phyloP scores from a whole-genome alignment of 2,329 filamentous ascomycete genomes.

The Diaporthe citrichinensis region DNA sequence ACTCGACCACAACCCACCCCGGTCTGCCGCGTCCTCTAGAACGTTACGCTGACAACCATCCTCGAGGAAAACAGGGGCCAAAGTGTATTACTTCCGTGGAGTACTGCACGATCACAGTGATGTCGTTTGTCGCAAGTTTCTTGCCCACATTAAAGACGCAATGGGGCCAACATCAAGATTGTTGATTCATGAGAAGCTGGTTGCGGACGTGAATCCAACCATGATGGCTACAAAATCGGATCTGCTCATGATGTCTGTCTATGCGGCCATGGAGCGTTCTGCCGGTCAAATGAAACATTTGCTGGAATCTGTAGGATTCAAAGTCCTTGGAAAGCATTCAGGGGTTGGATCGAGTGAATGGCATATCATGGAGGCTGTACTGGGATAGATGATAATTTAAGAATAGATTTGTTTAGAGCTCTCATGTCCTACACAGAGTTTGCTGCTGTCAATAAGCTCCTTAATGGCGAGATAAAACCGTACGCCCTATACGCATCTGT shows the following conservation, averaged over 20 bases:
- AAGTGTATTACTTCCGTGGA: conserved; percentile 9
- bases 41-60: neutral
- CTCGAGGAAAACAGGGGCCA: neutral
- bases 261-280: conserved; percentile 20
- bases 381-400: neutral
- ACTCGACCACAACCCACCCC: neutral
- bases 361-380: conserved; percentile 18
- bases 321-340: neutral
- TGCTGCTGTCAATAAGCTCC: no score
- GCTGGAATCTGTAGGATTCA: conserved; percentile 9
- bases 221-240: conserved; percentile 12
- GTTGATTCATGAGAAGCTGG: conserved; percentile 12
- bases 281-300: conserved; percentile 2
- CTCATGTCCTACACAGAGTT: no score
- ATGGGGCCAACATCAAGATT: conserved; percentile 6
- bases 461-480: no score
- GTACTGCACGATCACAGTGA: conserved; percentile 22
- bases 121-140: conserved; percentile 9
- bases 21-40: no score
- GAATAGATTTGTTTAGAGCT: neutral
- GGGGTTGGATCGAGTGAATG: conserved; percentile 5
- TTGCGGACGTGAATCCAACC: conserved; percentile 10
- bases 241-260: conserved; percentile 20
- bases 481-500: no score
- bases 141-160: neutral